Percentiles rank a stretch among this genome's conserved stretches.
Evolutionary conservation across 352 stramenopile genomes (phyloP).

Genomic region (Aphanomyces euteiches): DNA sequence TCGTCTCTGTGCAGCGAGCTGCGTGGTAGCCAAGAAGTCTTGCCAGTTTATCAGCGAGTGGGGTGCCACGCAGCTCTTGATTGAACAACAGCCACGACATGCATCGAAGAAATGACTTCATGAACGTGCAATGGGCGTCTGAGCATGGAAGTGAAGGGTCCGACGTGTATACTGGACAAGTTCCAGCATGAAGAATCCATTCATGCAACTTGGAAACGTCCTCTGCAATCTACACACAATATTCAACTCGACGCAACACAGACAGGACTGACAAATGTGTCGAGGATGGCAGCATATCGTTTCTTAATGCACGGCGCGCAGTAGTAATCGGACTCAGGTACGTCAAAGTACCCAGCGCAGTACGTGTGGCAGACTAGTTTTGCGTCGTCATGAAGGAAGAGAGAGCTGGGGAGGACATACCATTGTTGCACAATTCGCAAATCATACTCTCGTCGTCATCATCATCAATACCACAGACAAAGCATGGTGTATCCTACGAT

Average conservation of each 20-base stretch:
- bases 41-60: not conserved
- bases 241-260: not conserved
- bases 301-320: slow-evolving; percentile 19
- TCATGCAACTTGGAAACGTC: not conserved
- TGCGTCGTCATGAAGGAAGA: not conserved
- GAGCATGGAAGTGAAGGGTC: not conserved
- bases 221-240: slow-evolving; percentile 10
- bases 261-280: slow-evolving; percentile 5
- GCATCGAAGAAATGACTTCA: slow-evolving; percentile 9
- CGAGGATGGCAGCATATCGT: not conserved
- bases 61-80: not conserved
- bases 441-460: slow-evolving; percentile 17
- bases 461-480: slow-evolving; percentile 13
- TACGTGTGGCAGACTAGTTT: slow-evolving; percentile 29
- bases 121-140: slow-evolving; percentile 12
- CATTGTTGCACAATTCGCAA: slow-evolving; percentile 21
- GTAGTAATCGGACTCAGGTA: slow-evolving; percentile 25
- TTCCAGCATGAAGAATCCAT: slow-evolving; percentile 3
- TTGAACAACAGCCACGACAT: slow-evolving; percentile 3
- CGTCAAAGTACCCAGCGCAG: slow-evolving; percentile 12
- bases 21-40: slow-evolving; percentile 14
- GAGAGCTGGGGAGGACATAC: not conserved
- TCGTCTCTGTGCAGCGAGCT: not conserved
- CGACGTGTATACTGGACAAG: not conserved
- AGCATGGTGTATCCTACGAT: slow-evolving; percentile 8